Evolutionary conservation across 106 monocot species (phyloP), one percentile per base, ranked within the genome.

Genomic region (Platanthera guangdongensis): DNA sequence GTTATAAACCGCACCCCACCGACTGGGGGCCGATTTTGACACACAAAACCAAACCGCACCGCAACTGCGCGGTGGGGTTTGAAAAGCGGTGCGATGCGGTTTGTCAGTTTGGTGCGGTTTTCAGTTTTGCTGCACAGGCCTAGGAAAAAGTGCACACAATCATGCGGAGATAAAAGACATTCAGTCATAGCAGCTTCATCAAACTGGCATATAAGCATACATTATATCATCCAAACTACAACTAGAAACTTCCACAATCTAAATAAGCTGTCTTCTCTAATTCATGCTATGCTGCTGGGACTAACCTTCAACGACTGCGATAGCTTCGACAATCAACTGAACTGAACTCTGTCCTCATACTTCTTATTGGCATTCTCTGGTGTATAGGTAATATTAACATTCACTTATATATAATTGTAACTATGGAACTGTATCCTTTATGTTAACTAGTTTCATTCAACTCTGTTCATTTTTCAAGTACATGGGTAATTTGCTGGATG

Each of bases 351-450:
- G 6, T 25, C 63, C 4, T 76, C 59, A 50, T 9, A 10, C 25
- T 51, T 51, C 8, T 51, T 60, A 0, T 11, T 39, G 12, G 4
- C 32, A 50, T 68, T 28, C 5, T 77, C 65, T 51, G 21, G 50
- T 64, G 50, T 68, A 77, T 52, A 59, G 59, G 13, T 68, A 52
- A 77, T 53, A 77, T 68, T 16, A 68, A 68, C 51, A 77, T 77
- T 59, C 39, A 68, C 16, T 68, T 77, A 45, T 77, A 59, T 13
- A 10, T 13, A 67, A 11, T 4, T 67, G 30, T 67, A 67, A 67
- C 8, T 67, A 67, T 39, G 18, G 32, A 67, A 67, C 9, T 67
- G 30, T 67, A 39, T 9, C 63, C 5, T 63, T 63, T 19, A 63
- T 63, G 9, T 64, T 16, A 16, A 57, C 57, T 57, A 30, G 5